Evolutionary conservation across 78 protist species (phyloP), one percentile per base, ranked within the genome.

Genomic region (Pigoraptor vietnamica): DNA sequence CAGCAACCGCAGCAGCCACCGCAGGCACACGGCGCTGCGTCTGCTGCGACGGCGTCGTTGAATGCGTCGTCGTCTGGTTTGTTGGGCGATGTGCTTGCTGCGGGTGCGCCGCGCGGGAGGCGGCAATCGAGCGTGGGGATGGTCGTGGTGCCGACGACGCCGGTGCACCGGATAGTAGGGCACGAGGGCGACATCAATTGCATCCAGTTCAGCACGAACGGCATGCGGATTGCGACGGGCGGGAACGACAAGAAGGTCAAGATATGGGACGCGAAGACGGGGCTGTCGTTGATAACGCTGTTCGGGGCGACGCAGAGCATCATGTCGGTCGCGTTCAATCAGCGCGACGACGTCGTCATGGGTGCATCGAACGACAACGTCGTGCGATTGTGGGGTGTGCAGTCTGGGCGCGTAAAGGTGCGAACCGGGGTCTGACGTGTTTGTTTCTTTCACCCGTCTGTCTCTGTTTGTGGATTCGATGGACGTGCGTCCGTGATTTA

Each of bases 311-410:
- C 93, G 81, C 96, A 94, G 86, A 82, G 95, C 24, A 90, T 96
- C n/a, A 90, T 94, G 93, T 81, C 92, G 23, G 94, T 91, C 29
- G 24, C 81, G 25, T 94, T 96, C 95, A 92, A 93, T 23, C 92
- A 88, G 23, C 87, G 48, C 81, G 96, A 94, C 48, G 95, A 94
- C 39, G 48, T 81, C 9, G 90, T 95, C 29, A 33, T 95, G 23
- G 95, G 94, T 14, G 90, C 94, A 1, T 81, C 93, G 40, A 96
- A 94, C 89, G 96, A 96, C 93, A 90, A 91, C n/a, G 88, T 95
- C 34, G 92, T 94, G 19, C 84, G 96, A 1, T 29, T 96, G 24
- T 95, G 95, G 95, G 90, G 29, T 23, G 6, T 82, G 23, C 88
- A 86, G 33, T 82, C 86, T 40, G 38, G 35, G 34, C 0, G 91